Evolutionary conservation across 208 protist genomes (phyloP).

Genomic region (Leishmania martiniquensis): DNA sequence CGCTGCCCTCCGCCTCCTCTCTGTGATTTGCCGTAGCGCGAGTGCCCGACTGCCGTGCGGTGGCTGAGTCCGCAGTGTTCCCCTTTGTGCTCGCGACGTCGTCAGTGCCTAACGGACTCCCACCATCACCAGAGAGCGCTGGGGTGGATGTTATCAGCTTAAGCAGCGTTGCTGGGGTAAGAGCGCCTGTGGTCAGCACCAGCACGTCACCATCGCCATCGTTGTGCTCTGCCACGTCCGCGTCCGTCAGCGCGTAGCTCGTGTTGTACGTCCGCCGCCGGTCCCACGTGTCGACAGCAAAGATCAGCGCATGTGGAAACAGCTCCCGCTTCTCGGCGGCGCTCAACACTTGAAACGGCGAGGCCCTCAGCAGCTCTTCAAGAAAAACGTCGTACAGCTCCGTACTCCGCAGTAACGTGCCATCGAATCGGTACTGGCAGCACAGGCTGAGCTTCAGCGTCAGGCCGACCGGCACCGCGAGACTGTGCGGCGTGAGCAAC

Average conservation of each 20-base stretch:
- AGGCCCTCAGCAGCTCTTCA: constrained; percentile 67
- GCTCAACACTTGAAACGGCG: constrained; percentile 78
- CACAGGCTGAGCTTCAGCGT: constrained; percentile 81
- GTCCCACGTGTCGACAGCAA: constrained; percentile 46
- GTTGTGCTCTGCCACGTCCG: constrained; percentile 45
- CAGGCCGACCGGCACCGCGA: constrained; percentile 51
- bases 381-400: constrained; percentile 78
- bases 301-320: constrained; percentile 57
- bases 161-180: constrained; percentile 34
- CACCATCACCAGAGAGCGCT: neutral
- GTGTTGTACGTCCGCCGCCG: constrained; percentile 40
- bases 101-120: neutral
- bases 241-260: constrained; percentile 34
- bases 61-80: neutral
- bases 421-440: constrained; percentile 81
- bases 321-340: constrained; percentile 59
- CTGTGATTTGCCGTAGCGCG: neutral
- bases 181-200: constrained; percentile 63
- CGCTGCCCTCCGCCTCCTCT: neutral
- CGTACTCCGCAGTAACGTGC: constrained; percentile 53
- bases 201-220: constrained; percentile 89
- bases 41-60: neutral
- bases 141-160: constrained; percentile 17
- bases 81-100: neutral
- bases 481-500: constrained; percentile 69